These are phyloP conservation scores for Crithidia brevicula DNA, from an alignment of 208 protist genomes.

Conservation along the genomic window DNA sequence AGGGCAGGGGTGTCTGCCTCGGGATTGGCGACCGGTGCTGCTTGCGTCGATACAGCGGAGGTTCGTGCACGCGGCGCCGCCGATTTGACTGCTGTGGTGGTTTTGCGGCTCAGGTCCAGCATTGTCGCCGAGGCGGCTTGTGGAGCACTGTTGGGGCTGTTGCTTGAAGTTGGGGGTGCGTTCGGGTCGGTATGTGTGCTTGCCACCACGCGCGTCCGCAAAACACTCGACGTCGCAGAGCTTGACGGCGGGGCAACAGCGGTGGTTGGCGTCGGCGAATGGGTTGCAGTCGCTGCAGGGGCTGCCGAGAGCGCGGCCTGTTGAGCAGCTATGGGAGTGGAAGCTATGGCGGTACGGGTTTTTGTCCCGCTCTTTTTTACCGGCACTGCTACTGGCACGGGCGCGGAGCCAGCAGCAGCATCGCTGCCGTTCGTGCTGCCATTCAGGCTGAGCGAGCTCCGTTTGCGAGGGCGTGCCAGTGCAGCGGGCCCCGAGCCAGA, in stretches of 20 bases:
- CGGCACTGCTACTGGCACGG: neutral
- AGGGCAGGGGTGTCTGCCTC: no score
- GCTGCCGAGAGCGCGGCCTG: neutral
- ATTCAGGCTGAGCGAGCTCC: conserved; percentile 6
- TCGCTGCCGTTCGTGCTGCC: conserved; percentile 20
- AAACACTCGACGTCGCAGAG: neutral
- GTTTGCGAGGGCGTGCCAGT: conserved; percentile 2
- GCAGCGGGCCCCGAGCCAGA: neutral
- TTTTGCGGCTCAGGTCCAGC: neutral
- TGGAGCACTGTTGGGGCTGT: neutral
- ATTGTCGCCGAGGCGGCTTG: neutral
- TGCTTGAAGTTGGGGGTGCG: neutral
- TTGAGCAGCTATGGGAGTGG: conserved; percentile 9
- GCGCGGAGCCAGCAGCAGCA: neutral
- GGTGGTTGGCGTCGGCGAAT: neutral
- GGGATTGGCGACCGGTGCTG: neutral
- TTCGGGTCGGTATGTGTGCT: neutral
- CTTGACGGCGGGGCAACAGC: neutral
- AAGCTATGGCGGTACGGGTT: neutral
- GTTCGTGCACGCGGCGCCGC: neutral
- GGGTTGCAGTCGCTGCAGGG: neutral
- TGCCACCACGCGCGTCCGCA: neutral
- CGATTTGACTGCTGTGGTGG: neutral
- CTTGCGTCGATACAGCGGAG: neutral
- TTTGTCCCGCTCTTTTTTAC: neutral